Evolutionary conservation across 176 grass and related monocot species (phyloP), one percentile per base, ranked within the genome.

Genomic region (Otatea glauca): DNA sequence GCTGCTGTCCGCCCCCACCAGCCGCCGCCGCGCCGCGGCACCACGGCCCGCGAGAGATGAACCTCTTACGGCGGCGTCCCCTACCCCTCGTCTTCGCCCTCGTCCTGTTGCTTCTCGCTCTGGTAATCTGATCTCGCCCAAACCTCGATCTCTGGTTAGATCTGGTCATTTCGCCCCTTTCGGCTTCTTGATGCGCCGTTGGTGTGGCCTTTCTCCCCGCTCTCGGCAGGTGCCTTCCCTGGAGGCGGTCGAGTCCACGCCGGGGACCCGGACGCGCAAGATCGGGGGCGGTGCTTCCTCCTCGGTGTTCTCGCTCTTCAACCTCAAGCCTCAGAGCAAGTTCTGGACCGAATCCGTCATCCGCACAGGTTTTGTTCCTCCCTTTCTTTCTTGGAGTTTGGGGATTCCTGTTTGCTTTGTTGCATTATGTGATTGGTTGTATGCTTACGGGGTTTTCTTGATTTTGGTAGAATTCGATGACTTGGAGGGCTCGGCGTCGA

Each of bases 331-430:
- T 10, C 84, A 72, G 93, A 98, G 89, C 88, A 95, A 89, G 87
- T 98, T 98, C 66, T 98, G 96, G 96, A 90, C 83, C 12, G 96
- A 98, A 70, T 95, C 93, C 5, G 80, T 98, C 74, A 93, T 98
- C 78, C 96, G 96, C 70, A 85, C 82, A 61, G 90, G 95, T 94
- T 72, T 48, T 66, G 29, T 49, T 59, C 59, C 47, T 55, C 20
- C 2, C 5, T 77, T 65, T 14, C 47, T 23, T 75, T 37, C 41
- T 4, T 24, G 62, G 15, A 9, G 2, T 29, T 24, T 18, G 43
- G 42, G 51, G 41, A 53, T 66, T 35, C 23, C 17, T 35, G 5
- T 61, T 70, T 70, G 70, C 21, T 13, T 66, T 66, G 29, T 65
- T 55, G 70, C 62, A 41, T 85, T 16, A 10, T 49, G 25, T 32